Percentiles rank a stretch among this genome's conserved stretches.
phyloP scores from a whole-genome alignment of 1,284 basidiomycete genomes.

The Tylopilus sp. region DNA sequence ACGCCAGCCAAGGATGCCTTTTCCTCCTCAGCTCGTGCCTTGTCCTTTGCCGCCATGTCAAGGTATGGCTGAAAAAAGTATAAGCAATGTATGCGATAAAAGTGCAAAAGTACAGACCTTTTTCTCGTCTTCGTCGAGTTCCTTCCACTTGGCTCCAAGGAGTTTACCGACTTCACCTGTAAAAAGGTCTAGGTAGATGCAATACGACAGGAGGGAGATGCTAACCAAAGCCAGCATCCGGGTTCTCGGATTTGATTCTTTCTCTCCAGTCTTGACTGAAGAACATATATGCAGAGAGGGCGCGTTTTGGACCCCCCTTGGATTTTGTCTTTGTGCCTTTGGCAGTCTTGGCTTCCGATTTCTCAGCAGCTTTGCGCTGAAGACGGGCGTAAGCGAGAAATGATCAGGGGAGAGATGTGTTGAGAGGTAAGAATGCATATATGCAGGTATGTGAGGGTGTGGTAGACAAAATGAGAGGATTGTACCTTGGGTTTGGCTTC shows the following conservation, averaged over 20 bases:
- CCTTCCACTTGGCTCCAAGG: conserved; percentile 93
- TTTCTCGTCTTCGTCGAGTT: conserved; percentile 85
- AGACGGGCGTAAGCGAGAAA: conserved; percentile 26
- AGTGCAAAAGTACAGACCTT: conserved; percentile 64
- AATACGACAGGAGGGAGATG: conserved; percentile 24
- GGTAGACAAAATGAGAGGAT: conserved; percentile 16
- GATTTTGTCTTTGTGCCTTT: conserved; percentile 79
- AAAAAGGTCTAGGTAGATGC: conserved; percentile 17
- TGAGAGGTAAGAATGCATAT: conserved; percentile 28
- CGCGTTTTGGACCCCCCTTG: conserved; percentile 79
- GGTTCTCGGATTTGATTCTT: conserved; percentile 95
- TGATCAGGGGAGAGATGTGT: conserved; percentile 3
- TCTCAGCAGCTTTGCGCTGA: conserved; percentile 81
- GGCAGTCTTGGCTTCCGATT: conserved; percentile 67
- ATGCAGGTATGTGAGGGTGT: conserved; percentile 25
- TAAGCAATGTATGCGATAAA: conserved; percentile 1
- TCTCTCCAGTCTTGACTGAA: conserved; percentile 97
- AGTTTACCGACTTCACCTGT: conserved; percentile 88
- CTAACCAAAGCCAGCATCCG: conserved; percentile 92
- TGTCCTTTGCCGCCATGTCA: conserved; percentile 89
- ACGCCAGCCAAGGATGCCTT: conserved; percentile 83
- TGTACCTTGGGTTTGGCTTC: conserved; percentile 81
- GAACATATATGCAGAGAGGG: conserved; percentile 98
- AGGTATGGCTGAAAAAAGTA: conserved; percentile 85
- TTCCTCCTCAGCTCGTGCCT: conserved; percentile 85